Evolutionary conservation across 495 filamentous ascomycete species (phyloP).

Genomic region (Hypoxylon crocopeplum): DNA sequence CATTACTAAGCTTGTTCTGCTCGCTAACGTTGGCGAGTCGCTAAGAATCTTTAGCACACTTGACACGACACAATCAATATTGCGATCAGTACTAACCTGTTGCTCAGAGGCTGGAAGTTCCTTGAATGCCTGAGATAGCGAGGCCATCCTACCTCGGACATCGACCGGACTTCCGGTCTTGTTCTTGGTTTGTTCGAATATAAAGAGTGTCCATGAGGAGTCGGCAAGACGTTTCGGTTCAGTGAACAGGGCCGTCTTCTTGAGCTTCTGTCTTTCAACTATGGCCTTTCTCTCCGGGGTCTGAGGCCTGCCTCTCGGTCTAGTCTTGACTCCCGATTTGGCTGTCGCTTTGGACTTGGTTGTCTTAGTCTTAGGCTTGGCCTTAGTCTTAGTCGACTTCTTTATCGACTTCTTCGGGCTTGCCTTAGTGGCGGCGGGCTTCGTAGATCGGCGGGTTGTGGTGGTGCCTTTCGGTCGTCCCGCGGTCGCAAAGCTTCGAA

Average conservation of each 20-base stretch:
- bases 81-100: constrained; percentile 40
- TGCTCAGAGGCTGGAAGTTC: constrained; percentile 36
- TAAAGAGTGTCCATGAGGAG: constrained; percentile 30
- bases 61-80: neutral
- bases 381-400: constrained; percentile 9
- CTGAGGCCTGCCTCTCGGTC: constrained; percentile 20
- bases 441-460: neutral
- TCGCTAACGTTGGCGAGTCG: constrained; percentile 54
- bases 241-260: constrained; percentile 37
- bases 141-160: neutral
- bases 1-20: constrained; percentile 54
- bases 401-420: constrained; percentile 19
- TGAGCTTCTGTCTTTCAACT: constrained; percentile 31
- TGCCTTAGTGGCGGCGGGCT: constrained; percentile 16
- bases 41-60: constrained; percentile 32
- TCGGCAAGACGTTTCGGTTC: constrained; percentile 25
- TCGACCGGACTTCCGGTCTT: neutral
- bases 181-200: constrained; percentile 17
- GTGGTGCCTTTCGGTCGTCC: constrained; percentile 18
- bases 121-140: constrained; percentile 32
- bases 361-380: constrained; percentile 16
- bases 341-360: constrained; percentile 29
- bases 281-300: constrained; percentile 32
- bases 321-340: constrained; percentile 27
- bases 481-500: constrained; percentile 39